phyloP scores from a whole-genome alignment of 148 eudicot species.

The Heliosperma pusillum region DNA sequence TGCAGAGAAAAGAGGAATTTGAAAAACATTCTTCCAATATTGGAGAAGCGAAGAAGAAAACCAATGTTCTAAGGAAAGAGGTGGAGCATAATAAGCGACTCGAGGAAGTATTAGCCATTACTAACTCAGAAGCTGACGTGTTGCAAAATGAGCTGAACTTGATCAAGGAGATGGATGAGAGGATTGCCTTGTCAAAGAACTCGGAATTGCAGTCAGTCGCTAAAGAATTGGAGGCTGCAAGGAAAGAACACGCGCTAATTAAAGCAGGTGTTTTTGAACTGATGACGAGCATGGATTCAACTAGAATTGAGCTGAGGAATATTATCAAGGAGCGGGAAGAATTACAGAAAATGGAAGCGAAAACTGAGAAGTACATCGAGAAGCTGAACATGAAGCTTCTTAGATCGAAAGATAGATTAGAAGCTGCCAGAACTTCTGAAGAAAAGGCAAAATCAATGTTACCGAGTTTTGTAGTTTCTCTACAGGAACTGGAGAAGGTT shows the following conservation, averaged over 20 bases:
- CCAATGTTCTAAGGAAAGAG: slow-evolving; percentile 36
- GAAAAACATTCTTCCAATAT: slow-evolving; percentile 31
- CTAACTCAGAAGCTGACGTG: slow-evolving; percentile 44
- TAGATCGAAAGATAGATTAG: slow-evolving; percentile 53
- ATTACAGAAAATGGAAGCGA: slow-evolving; percentile 41
- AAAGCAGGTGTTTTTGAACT: slow-evolving; percentile 51
- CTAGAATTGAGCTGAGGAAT: slow-evolving; percentile 47
- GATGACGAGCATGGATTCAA: slow-evolving; percentile 68
- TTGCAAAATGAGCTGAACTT: slow-evolving; percentile 50
- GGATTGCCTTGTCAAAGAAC: slow-evolving; percentile 11
- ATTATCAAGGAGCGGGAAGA: slow-evolving; percentile 34
- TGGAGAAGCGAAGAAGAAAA: slow-evolving; percentile 46
- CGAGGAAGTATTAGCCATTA: slow-evolving; percentile 40
- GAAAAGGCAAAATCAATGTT: slow-evolving; percentile 45
- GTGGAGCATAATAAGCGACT: slow-evolving; percentile 38
- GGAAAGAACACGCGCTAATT: slow-evolving; percentile 45
- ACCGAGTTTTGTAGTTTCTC: slow-evolving; percentile 39
- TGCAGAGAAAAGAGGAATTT: slow-evolving; percentile 46
- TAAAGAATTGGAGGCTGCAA: slow-evolving; percentile 56
- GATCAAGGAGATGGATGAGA: slow-evolving; percentile 48
- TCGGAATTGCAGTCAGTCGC: slow-evolving; percentile 23
- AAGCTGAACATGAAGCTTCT: slow-evolving; percentile 63
- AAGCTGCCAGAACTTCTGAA: slow-evolving; percentile 44
- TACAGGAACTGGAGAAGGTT: slow-evolving; percentile 48
- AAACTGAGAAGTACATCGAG: slow-evolving; percentile 40